Evolutionary conservation across 2,329 filamentous ascomycete species (phyloP).

Genomic region (Claviceps monticola): DNA sequence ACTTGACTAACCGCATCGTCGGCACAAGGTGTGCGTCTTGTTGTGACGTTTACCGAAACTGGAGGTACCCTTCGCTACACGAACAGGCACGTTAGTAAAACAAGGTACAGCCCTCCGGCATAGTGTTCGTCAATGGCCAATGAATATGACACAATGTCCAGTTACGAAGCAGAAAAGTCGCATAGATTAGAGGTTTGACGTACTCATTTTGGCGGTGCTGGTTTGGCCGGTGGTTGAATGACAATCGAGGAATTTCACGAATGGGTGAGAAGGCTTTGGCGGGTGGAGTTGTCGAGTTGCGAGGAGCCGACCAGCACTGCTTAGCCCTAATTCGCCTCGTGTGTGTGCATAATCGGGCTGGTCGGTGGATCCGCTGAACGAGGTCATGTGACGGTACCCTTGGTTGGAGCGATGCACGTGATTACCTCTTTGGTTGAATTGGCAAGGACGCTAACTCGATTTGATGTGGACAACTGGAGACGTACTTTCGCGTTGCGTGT

Average conservation of each 20-base stretch:
- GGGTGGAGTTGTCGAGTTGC: constrained; percentile 21
- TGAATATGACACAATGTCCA: background rate
- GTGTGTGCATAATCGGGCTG: constrained; percentile 10
- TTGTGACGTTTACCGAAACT: constrained; percentile 63
- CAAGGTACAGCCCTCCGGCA: background rate
- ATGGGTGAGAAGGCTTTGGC: constrained; percentile 17
- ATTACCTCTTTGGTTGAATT: background rate
- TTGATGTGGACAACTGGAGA: background rate
- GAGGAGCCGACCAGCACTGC: constrained; percentile 7
- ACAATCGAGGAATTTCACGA: constrained; percentile 22
- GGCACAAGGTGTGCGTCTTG: constrained; percentile 97
- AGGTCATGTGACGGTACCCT: constrained; percentile 20
- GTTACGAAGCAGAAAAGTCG: background rate
- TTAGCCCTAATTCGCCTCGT: constrained; percentile 22
- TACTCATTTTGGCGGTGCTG: constrained; percentile 45
- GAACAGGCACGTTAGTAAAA: constrained; percentile 12
- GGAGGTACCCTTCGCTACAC: constrained; percentile 43
- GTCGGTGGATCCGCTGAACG: constrained; percentile 9
- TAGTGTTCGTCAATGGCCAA: background rate
- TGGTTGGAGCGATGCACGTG: background rate
- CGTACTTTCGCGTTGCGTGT: no score
- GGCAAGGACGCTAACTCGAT: no score
- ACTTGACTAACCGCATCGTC: constrained; percentile 78
- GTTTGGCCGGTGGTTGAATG: constrained; percentile 26
- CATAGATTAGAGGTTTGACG: constrained; percentile 15